These are phyloP conservation scores for Bryoglossum gracile DNA, from an alignment of 495 filamentous ascomycete species.

Conservation along the genomic window DNA sequence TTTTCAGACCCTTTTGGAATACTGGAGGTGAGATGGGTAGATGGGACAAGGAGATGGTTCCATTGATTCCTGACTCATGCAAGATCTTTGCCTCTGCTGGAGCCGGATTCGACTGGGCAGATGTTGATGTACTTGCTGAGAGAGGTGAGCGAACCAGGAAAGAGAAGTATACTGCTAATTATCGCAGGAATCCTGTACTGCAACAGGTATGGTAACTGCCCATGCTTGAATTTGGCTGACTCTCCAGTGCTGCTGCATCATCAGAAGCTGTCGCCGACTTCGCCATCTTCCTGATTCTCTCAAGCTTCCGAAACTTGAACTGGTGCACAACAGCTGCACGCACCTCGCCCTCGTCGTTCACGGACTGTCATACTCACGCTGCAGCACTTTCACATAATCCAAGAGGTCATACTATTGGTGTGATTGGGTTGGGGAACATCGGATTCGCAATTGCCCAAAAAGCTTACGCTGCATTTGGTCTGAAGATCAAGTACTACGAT, in stretches of 20 bases:
- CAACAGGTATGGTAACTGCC: conserved; percentile 17
- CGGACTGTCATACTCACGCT: conserved; percentile 46
- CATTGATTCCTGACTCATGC: conserved; percentile 54
- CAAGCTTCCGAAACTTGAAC: conserved; percentile 48
- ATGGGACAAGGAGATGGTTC: conserved; percentile 67
- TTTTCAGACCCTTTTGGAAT: conserved; percentile 74
- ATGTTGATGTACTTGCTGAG: conserved; percentile 59
- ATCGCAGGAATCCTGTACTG: conserved; percentile 21
- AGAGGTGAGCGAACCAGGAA: conserved; percentile 40
- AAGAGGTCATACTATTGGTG: conserved; percentile 40
- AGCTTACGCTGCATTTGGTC: conserved; percentile 51
- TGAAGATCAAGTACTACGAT: conserved; percentile 65
- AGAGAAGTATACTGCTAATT: background rate
- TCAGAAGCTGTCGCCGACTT: conserved; percentile 52
- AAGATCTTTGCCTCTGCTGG: conserved; percentile 67
- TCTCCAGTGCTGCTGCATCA: conserved; percentile 43
- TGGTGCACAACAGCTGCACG: conserved; percentile 45
- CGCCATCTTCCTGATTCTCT: conserved; percentile 48
- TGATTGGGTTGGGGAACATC: conserved; percentile 57
- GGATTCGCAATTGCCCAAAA: conserved; percentile 60
- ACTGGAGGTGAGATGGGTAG: conserved; percentile 70
- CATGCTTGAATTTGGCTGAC: background rate
- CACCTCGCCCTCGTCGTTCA: conserved; percentile 33
- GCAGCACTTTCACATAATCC: conserved; percentile 46
- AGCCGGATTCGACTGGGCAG: conserved; percentile 72